Conservation (phyloP, 176 grass and related monocot genomes). For the Guadua angustifolia region DNA sequence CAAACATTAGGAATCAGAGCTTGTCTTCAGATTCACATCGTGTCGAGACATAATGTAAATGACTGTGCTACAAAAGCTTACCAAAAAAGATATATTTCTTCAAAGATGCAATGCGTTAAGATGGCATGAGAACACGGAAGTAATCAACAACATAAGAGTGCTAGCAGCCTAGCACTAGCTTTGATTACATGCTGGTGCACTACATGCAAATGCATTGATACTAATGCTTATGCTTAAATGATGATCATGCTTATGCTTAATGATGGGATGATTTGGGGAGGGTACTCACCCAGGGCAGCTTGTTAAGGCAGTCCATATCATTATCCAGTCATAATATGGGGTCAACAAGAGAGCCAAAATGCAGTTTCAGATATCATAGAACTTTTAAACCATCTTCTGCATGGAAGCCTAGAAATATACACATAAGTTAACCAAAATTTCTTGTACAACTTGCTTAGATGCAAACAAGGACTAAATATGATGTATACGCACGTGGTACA, state of each 20-base stretch:
- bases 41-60: background rate
- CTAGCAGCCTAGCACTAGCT: constrained; percentile 19
- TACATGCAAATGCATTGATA: no score
- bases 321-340: background rate
- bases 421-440: constrained; percentile 46
- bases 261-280: no score
- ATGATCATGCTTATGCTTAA: no score
- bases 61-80: background rate
- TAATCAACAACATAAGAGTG: background rate
- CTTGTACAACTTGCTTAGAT: constrained; percentile 50
- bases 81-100: background rate
- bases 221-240: no score
- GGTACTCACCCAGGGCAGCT: no score
- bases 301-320: background rate
- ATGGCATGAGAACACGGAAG: background rate
- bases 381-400: background rate
- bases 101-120: background rate
- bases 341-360: background rate
- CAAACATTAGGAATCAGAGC: background rate
- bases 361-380: background rate
- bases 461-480: constrained; percentile 15
- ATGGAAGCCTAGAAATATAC: constrained; percentile 32
- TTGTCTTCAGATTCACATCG: background rate
- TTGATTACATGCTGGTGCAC: no score
- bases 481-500: background rate